Evolutionary conservation across 441 rosid genomes (phyloP).

Genomic region (Theobroma grandiflorum): DNA sequence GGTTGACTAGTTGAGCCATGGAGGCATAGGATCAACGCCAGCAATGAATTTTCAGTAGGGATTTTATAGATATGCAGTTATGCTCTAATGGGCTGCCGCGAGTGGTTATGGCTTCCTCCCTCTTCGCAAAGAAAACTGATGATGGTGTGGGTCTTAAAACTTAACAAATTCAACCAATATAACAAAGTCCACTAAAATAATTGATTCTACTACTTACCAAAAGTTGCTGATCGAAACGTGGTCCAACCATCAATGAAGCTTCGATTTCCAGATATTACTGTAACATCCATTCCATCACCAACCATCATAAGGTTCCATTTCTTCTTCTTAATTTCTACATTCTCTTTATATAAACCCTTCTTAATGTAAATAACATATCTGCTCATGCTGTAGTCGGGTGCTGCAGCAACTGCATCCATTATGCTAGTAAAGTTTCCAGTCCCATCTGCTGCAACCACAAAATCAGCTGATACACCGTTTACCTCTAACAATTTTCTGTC

Average conservation of each 20-base stretch:
- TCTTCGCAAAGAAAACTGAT: neutral
- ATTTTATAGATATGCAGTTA: neutral
- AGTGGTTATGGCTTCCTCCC: neutral
- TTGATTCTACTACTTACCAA: conserved; percentile 53
- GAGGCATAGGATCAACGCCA: neutral
- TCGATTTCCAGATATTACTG: conserved; percentile 76
- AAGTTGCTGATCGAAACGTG: conserved; percentile 83
- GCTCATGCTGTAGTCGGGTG: conserved; percentile 65
- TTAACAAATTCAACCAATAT: neutral
- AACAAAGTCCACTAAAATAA: neutral
- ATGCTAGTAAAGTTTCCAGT: conserved; percentile 72
- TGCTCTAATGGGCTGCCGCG: neutral
- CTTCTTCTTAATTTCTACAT: conserved; percentile 93
- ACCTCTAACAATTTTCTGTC: conserved; percentile 60
- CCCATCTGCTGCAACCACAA: conserved; percentile 80
- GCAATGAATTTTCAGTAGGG: neutral
- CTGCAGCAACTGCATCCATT: conserved; percentile 72
- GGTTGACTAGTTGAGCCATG: neutral
- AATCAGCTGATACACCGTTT: conserved; percentile 57
- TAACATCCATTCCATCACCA: conserved; percentile 81
- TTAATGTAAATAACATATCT: conserved; percentile 72
- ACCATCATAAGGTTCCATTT: conserved; percentile 92
- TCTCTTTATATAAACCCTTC: conserved; percentile 73
- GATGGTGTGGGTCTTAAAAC: neutral
- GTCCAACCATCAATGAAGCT: conserved; percentile 78